phyloP scores from a whole-genome alignment of 202 grass and related monocot species.

The Musa balbisiana region DNA sequence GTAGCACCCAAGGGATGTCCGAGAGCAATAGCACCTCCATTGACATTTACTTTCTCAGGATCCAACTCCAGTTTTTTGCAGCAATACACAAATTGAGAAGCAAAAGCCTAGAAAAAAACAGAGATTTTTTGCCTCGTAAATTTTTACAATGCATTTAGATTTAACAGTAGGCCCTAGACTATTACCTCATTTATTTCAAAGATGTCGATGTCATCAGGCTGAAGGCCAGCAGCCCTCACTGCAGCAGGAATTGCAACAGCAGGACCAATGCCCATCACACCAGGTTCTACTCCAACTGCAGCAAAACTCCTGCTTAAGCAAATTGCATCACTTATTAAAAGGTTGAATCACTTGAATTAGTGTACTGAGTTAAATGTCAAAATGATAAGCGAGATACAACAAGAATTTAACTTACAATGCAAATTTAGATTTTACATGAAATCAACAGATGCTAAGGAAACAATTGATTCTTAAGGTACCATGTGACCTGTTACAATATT shows the following conservation, averaged over 20 bases:
- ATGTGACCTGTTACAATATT: too few relatives aligned
- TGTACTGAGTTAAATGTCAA: neutral
- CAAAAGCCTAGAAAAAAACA: constrained; percentile 65
- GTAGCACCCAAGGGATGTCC: constrained; percentile 91
- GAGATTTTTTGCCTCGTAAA: neutral
- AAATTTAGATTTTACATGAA: too few relatives aligned
- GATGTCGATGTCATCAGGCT: constrained; percentile 58
- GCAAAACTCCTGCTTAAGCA: constrained; percentile 54
- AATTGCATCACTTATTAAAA: neutral
- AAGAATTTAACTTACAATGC: too few relatives aligned
- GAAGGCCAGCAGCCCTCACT: constrained; percentile 74
- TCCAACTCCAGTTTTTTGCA: constrained; percentile 82
- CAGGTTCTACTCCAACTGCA: constrained; percentile 89
- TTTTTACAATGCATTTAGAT: constrained; percentile 4
- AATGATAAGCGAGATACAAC: too few relatives aligned
- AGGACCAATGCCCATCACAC: constrained; percentile 94
- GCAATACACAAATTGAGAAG: constrained; percentile 84
- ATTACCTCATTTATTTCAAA: constrained; percentile 96
- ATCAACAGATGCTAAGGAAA: too few relatives aligned
- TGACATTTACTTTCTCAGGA: constrained; percentile 80
- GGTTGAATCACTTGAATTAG: neutral
- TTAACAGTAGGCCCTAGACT: neutral
- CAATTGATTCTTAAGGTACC: too few relatives aligned
- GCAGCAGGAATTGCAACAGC: constrained; percentile 93
- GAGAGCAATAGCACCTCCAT: constrained; percentile 89